A percentile compares a stretch with the other conserved stretches of the same genome.
Conservation (phyloP, 345 rosid species). For the Cardamine resedifolia region DNA sequence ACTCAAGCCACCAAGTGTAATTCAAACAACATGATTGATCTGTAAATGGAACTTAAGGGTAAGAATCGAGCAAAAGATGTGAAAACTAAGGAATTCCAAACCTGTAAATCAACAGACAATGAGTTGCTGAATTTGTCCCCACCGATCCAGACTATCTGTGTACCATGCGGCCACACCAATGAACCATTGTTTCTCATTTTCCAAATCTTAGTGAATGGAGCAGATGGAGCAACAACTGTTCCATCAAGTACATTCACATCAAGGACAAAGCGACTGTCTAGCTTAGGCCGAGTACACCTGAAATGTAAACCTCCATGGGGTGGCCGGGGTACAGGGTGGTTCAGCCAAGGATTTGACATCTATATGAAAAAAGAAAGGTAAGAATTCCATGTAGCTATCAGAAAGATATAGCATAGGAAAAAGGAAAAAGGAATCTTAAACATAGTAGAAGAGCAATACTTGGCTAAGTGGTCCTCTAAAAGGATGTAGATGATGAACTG, state of each 20-base stretch:
- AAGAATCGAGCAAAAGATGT: background rate
- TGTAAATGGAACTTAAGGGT: background rate
- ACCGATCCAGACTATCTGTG: slow-evolving; percentile 71
- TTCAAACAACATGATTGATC: slow-evolving; percentile 6
- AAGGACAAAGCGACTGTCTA: slow-evolving; percentile 72
- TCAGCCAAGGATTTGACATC: slow-evolving; percentile 39
- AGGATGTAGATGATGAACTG: slow-evolving; percentile 33
- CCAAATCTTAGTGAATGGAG: slow-evolving; percentile 88
- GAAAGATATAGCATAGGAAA: background rate
- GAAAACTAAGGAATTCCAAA: slow-evolving; percentile 29
- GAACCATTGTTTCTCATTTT: slow-evolving; percentile 81
- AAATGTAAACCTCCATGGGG: slow-evolving; percentile 26
- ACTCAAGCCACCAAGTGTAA: background rate
- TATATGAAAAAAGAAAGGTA: slow-evolving; percentile 6
- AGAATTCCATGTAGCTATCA: slow-evolving; percentile 6
- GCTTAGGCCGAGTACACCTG: slow-evolving; percentile 46
- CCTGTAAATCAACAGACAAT: slow-evolving; percentile 58
- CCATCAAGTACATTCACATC: slow-evolving; percentile 93
- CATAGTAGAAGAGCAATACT: slow-evolving; percentile 42
- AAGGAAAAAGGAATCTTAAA: background rate
- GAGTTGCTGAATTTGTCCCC: slow-evolving; percentile 61
- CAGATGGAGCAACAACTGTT: slow-evolving; percentile 69
- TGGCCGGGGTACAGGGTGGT: slow-evolving; percentile 31
- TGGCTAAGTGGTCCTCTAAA: slow-evolving; percentile 40
- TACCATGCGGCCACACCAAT: slow-evolving; percentile 63